phyloP scores from a whole-genome alignment of 2,329 filamentous ascomycete species.

The Cladosporium cucumerinum region DNA sequence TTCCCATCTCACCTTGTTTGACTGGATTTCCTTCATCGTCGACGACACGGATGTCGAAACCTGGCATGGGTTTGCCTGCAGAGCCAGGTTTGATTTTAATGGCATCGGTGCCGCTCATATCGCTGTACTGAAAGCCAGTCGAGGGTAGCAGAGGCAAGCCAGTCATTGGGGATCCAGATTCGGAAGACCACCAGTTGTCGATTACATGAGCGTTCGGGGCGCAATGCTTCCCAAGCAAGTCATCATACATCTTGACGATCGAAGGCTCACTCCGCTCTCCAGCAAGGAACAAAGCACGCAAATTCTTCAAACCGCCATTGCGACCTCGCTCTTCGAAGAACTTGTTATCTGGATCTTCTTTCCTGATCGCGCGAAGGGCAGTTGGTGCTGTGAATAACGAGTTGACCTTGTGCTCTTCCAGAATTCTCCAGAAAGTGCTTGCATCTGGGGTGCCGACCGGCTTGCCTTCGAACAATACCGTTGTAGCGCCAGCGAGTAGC shows the following conservation, averaged over 20 bases:
- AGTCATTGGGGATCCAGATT: slow-evolving; percentile 66
- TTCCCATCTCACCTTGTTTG: slow-evolving; percentile 73
- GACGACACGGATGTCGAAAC: slow-evolving; percentile 82
- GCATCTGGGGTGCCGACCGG: slow-evolving; percentile 85
- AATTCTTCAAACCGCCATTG: slow-evolving; percentile 65
- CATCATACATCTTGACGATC: slow-evolving; percentile 77
- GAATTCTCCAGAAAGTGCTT: slow-evolving; percentile 80
- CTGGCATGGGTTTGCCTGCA: slow-evolving; percentile 86
- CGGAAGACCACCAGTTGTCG: slow-evolving; percentile 73
- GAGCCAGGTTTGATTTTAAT: slow-evolving; percentile 74
- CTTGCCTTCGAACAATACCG: slow-evolving; percentile 90
- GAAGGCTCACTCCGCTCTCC: slow-evolving; percentile 86
- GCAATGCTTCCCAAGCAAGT: slow-evolving; percentile 64
- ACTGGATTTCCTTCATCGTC: slow-evolving; percentile 75
- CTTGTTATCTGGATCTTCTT: slow-evolving; percentile 74
- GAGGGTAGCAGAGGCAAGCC: slow-evolving; percentile 63
- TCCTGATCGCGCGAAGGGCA: slow-evolving; percentile 79
- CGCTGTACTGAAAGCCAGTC: slow-evolving; percentile 54
- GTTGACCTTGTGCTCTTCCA: slow-evolving; percentile 82
- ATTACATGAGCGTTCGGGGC: slow-evolving; percentile 61
- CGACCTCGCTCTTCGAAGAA: slow-evolving; percentile 62
- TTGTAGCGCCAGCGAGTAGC: slow-evolving; percentile 78
- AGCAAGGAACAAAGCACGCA: slow-evolving; percentile 77
- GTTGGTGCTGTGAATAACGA: slow-evolving; percentile 83
- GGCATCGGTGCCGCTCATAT: slow-evolving; percentile 44